phyloP scores from a whole-genome alignment of 2,329 filamentous ascomycete genomes.

The Aspergillus sp. region DNA sequence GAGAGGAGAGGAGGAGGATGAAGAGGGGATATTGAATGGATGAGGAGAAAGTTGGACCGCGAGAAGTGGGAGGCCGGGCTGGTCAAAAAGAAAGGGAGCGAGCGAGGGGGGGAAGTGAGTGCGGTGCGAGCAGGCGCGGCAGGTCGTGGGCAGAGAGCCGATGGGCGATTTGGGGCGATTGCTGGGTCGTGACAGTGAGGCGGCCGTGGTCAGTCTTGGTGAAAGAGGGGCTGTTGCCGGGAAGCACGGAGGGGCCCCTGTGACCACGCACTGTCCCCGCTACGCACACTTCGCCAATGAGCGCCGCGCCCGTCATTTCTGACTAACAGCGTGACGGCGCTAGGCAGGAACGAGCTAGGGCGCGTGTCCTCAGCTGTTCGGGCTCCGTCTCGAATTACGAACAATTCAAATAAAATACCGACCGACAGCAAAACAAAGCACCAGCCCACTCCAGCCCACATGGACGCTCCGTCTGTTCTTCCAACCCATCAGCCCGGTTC shows the following conservation, averaged over 20 bases:
- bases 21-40: slow-evolving; percentile 17
- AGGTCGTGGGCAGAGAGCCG: slow-evolving; percentile 25
- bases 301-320: slow-evolving; percentile 11
- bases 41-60: slow-evolving; percentile 21
- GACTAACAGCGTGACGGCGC: slow-evolving; percentile 19
- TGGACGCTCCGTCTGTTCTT: slow-evolving; percentile 19
- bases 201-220: slow-evolving; percentile 23
- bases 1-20: slow-evolving; percentile 15
- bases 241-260: slow-evolving; percentile 21
- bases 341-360: slow-evolving; percentile 16
- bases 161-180: slow-evolving; percentile 22
- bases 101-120: slow-evolving; percentile 15
- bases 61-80: slow-evolving; percentile 19
- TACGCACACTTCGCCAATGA: slow-evolving; percentile 16
- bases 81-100: slow-evolving; percentile 21
- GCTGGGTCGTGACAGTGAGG: slow-evolving; percentile 26
- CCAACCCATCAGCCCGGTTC: slow-evolving; percentile 32
- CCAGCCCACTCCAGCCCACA: slow-evolving; percentile 26
- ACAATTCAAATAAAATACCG: slow-evolving; percentile 11
- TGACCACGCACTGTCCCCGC: slow-evolving; percentile 19
- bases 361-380: slow-evolving; percentile 11
- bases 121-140: slow-evolving; percentile 17
- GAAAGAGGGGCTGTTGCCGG: slow-evolving; percentile 20
- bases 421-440: slow-evolving; percentile 18
- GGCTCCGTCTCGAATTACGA: slow-evolving; percentile 14